A percentile compares a stretch with the other conserved stretches of the same genome.
phyloP scores from a whole-genome alignment of 2,329 filamentous ascomycete genomes.

The Celoporthe dispersa region DNA sequence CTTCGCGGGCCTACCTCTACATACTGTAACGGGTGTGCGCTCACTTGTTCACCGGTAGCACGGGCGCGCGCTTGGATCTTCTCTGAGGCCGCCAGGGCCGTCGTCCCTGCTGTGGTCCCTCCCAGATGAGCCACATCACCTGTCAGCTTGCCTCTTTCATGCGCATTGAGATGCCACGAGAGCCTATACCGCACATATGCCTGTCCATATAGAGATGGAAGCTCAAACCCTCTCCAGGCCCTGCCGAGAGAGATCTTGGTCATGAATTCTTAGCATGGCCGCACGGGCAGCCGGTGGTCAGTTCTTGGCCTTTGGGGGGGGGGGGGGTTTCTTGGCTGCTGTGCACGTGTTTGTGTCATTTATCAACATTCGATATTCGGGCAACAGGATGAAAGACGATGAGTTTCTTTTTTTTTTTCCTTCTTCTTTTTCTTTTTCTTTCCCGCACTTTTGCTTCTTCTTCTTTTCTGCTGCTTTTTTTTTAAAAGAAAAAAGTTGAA shows the following conservation, averaged over 20 bases:
- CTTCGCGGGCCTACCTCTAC: too few relatives aligned
- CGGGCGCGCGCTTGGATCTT: not conserved
- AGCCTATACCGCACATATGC: not conserved
- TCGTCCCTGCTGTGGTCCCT: not conserved
- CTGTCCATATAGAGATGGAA: not conserved
- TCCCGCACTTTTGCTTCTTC: not conserved
- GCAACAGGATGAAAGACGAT: not conserved
- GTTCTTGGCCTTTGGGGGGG: too few relatives aligned
- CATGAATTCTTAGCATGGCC: not conserved
- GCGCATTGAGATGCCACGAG: not conserved
- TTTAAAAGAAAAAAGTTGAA: too few relatives aligned
- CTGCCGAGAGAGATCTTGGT: not conserved
- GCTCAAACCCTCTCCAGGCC: not conserved
- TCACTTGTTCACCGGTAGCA: too few relatives aligned
- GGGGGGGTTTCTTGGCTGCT: too few relatives aligned
- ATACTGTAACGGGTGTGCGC: too few relatives aligned
- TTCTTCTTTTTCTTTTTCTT: too few relatives aligned
- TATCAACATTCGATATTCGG: too few relatives aligned
- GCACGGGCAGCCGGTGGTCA: too few relatives aligned
- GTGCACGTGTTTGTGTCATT: too few relatives aligned
- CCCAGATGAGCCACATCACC: not conserved
- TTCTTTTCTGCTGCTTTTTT: too few relatives aligned
- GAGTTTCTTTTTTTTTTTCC: not conserved
- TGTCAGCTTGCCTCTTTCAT: not conserved
- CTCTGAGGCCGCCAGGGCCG: not conserved